Percentiles rank a stretch among this genome's conserved stretches.
phyloP scores from a whole-genome alignment of 164 flowering plant species.

The Liriodendron chinense region DNA sequence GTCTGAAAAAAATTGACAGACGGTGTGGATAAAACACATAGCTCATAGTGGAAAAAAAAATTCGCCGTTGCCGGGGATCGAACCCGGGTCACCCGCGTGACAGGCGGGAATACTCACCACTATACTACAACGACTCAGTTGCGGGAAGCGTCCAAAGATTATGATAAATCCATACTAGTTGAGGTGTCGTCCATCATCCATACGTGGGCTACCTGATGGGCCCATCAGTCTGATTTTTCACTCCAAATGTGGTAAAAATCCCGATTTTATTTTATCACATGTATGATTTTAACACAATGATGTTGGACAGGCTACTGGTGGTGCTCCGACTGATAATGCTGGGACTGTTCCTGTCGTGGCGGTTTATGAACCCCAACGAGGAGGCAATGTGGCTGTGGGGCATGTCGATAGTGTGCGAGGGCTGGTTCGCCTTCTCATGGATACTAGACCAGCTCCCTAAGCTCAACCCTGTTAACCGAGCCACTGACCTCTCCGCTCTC shows the following conservation, averaged over 20 bases:
- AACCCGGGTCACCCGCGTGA: conserved; percentile 49
- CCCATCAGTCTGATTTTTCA: too few relatives aligned
- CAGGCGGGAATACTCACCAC: conserved; percentile 45
- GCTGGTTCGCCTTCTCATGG: conserved; percentile 94
- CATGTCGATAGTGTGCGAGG: conserved; percentile 76
- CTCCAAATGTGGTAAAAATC: too few relatives aligned
- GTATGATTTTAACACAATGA: too few relatives aligned
- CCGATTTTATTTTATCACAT: too few relatives aligned
- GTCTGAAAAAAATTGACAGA: too few relatives aligned
- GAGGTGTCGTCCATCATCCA: too few relatives aligned
- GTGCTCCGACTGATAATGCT: conserved; percentile 57
- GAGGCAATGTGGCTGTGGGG: conserved; percentile 92
- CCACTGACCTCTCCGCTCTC: conserved; percentile 72
- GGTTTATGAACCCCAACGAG: conserved; percentile 54
- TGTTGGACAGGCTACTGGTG: conserved; percentile 47
- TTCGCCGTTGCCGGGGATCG: conserved; percentile 47
- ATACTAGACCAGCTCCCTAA: conserved; percentile 83
- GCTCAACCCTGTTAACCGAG: conserved; percentile 73
- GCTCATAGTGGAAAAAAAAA: too few relatives aligned
- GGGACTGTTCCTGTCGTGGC: conserved; percentile 62
- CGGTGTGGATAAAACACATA: too few relatives aligned
- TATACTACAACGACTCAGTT: conserved; percentile 24
- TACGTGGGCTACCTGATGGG: too few relatives aligned
- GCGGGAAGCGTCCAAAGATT: too few relatives aligned
- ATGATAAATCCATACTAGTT: too few relatives aligned